Evolutionary conservation across 2,329 filamentous ascomycete genomes (phyloP), one percentile per base, ranked within the genome.

Genomic region (Aspergillus uvarum): DNA sequence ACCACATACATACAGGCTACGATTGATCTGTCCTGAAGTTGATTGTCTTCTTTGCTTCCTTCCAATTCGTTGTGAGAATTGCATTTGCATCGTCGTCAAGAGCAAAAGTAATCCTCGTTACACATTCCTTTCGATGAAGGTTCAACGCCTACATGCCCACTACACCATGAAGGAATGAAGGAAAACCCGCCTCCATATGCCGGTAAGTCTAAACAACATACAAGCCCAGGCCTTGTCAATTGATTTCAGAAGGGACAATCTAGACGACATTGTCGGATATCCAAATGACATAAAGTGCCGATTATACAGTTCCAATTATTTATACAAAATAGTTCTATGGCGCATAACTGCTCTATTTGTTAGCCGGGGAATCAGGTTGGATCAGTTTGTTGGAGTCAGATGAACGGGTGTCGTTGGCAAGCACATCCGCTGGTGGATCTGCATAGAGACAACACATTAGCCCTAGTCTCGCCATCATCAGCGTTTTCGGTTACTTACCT

Each of bases 341-440:
- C 56, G 55, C 50, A 59, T 54, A 19, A 54, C 22, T 19, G 29
- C 24, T 62, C 67, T 81, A 85, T 71, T 82, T 82, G 66, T 83
- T 85, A 48, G 71, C 80, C 12, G 74, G 67, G 4, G 81, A 80
- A 6, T 82, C 78, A 7, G 65, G 58, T 21, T 72, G 75, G 31
- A 81, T 67, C 5, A 78, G 72, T 8, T 79, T 80, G 64, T 83
- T 83, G 5, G 53, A 32, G 31, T 55, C 53, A n/a, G 53, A 19
- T 59, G 31, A 47, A 29, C 31, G 56, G 38, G 61, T 60, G 67
- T 84, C 82, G 49, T 76, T 78, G 60, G 76, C 73, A 21, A 84
- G 77, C 35, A 76, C 76, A 51, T 67, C 65, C 29, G 62, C 63
- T 10, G 64, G 66, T 32, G 61, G 56, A 42, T 65, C 63, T 67